Evolutionary conservation across 2,329 filamentous ascomycete genomes (phyloP), one percentile per base, ranked within the genome.

Genomic region (Fusarium chaquense): DNA sequence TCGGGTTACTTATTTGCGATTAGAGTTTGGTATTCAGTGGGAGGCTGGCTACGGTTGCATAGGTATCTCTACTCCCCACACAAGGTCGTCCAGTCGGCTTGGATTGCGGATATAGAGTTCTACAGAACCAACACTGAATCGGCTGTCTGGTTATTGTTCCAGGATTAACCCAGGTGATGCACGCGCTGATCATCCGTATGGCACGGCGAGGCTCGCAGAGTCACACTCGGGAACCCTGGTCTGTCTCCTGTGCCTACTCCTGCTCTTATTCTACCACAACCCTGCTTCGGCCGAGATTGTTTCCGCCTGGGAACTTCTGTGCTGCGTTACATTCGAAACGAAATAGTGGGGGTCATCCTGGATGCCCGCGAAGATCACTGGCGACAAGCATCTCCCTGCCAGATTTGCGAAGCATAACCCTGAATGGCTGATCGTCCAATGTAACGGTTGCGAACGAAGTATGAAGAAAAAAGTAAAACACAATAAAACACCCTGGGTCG

Each of bases 21-120:
- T 71, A 69, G 59, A 70, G 67, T 70, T 71, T 71, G 55, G 64
- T 32, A 69, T 63, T 49, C 30, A 46, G 43, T 40, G 66, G 44
- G 63, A 61, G 59, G 58, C 49, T 71, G 66, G 67, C 53, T 26
- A 52, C 50, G 59, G 62, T 56, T 70, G 66, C 59, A 67, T 46
- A 46, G 12, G n/a, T 59, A 46, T 63, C 41, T 55, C 26, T 24
- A 12, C 36, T 53, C 63, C 20, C 67, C 67, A 71, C 67, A 69
- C 43, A 33, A 52, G 36, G 36, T 43, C 49, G 43, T 38, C 44
- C 64, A 60, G 59, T 64, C 64, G 63, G 67, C 50, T 71, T 71
- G 62, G 43, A 46, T 68, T 67, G 54, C 58, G 63, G 58, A 41
- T 38, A 35, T 32, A 55, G 64, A 68, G 64, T 60, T 49, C 50